Conservation (phyloP, 768 basidiomycete genomes). For the Nidularia pulvinata region DNA sequence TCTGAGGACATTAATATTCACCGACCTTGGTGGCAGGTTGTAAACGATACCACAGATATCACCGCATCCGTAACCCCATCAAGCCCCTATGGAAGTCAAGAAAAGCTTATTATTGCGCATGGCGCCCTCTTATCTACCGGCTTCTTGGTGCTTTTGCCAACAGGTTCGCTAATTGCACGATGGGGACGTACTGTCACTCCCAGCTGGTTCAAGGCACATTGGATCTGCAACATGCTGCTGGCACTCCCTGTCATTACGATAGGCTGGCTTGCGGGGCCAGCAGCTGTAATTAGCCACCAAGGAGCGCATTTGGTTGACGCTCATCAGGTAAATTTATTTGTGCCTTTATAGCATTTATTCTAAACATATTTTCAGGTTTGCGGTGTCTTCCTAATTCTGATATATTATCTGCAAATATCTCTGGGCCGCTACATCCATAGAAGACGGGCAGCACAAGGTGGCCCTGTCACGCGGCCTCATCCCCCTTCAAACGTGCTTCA, state of each 20-base stretch:
- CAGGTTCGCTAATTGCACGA: slow-evolving; percentile 52
- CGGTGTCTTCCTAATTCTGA: slow-evolving; percentile 47
- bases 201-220: slow-evolving; percentile 60
- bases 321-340: slow-evolving; percentile 46
- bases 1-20: slow-evolving; percentile 4
- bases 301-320: slow-evolving; percentile 41
- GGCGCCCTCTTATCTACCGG: slow-evolving; percentile 50
- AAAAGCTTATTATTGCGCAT: slow-evolving; percentile 51
- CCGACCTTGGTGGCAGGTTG: slow-evolving; percentile 1
- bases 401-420: slow-evolving; percentile 50
- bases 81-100: slow-evolving; percentile 21
- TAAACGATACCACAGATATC: not conserved
- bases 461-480: slow-evolving; percentile 28
- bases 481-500: slow-evolving; percentile 60
- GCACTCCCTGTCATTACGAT: slow-evolving; percentile 47
- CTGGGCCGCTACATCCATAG: slow-evolving; percentile 56
- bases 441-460: slow-evolving; percentile 24
- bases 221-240: slow-evolving; percentile 44
- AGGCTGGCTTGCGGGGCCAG: slow-evolving; percentile 47
- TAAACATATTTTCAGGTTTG: slow-evolving; percentile 32
- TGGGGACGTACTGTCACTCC: slow-evolving; percentile 49
- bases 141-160: slow-evolving; percentile 56
- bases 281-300: slow-evolving; percentile 39
- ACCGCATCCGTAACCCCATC: slow-evolving; percentile 3
- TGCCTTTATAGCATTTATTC: no score